phyloP scores from a whole-genome alignment of 257 asterid species.

The Solanum commersonii region DNA sequence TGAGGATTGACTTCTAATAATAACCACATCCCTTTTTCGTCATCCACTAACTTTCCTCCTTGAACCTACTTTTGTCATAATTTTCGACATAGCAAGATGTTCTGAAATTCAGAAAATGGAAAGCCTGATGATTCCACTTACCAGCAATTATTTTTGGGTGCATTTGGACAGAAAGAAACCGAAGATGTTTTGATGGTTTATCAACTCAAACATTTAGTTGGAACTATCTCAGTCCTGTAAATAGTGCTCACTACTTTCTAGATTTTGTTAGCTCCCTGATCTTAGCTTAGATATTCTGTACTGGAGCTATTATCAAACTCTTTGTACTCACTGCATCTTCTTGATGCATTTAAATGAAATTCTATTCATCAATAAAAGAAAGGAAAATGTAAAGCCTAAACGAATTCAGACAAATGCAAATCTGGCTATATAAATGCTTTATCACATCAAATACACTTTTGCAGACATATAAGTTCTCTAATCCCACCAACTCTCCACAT shows the following conservation, averaged over 20 bases:
- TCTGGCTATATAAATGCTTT: not conserved
- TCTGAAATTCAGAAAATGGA: not conserved
- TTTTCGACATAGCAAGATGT: not conserved
- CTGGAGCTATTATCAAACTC: not conserved
- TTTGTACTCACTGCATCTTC: not conserved
- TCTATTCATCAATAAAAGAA: not conserved
- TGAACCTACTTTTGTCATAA: not conserved
- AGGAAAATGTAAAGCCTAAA: not conserved
- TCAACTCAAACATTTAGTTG: not conserved
- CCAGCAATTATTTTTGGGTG: not conserved
- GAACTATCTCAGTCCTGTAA: not conserved
- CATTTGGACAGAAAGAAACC: not conserved
- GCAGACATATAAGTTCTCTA: not conserved
- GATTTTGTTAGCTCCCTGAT: not conserved
- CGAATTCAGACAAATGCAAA: not conserved
- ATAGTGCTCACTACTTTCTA: not conserved
- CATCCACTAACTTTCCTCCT: not conserved
- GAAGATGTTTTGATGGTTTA: not conserved
- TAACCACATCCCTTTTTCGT: not conserved
- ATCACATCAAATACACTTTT: not conserved
- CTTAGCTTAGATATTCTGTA: not conserved
- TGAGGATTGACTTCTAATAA: not conserved
- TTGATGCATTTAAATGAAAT: not conserved
- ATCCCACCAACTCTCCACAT: not conserved
- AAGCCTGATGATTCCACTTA: not conserved